phyloP scores from a whole-genome alignment of 345 rosid genomes.

The Euphorbia pulcherrima region DNA sequence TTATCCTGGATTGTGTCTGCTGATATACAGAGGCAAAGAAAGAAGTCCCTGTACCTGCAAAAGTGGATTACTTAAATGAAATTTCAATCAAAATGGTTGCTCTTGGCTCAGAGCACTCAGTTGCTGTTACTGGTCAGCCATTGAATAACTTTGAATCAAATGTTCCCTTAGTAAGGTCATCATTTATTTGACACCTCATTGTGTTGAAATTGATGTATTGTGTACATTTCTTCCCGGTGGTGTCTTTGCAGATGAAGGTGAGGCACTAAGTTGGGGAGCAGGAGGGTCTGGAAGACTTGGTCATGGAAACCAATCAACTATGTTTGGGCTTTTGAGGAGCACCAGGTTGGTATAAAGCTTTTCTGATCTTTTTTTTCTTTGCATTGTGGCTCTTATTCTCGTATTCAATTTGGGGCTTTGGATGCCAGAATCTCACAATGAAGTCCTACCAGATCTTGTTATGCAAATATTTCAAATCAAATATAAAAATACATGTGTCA shows the following conservation, averaged over 20 bases:
- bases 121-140: slow-evolving; percentile 79
- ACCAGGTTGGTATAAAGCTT: slow-evolving; percentile 45
- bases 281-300: slow-evolving; percentile 90
- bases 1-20: slow-evolving; percentile 1
- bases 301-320: slow-evolving; percentile 69
- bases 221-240: slow-evolving; percentile 2
- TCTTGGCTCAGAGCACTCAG: slow-evolving; percentile 83
- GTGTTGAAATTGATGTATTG: background rate
- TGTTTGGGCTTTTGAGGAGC: slow-evolving; percentile 61
- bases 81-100: slow-evolving; percentile 58
- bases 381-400: background rate
- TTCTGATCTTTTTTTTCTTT: slow-evolving; percentile 1
- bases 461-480: background rate
- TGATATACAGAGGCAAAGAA: slow-evolving; percentile 55
- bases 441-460: background rate
- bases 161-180: slow-evolving; percentile 5
- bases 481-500: background rate
- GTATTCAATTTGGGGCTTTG: background rate
- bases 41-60: slow-evolving; percentile 54
- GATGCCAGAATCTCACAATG: background rate
- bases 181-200: background rate
- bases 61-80: slow-evolving; percentile 69
- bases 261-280: slow-evolving; percentile 87
- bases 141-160: slow-evolving; percentile 13
- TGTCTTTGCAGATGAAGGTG: slow-evolving; percentile 58